phyloP scores from a whole-genome alignment of 2,329 filamentous ascomycete genomes.

The Aspergillus sclerotialis region DNA sequence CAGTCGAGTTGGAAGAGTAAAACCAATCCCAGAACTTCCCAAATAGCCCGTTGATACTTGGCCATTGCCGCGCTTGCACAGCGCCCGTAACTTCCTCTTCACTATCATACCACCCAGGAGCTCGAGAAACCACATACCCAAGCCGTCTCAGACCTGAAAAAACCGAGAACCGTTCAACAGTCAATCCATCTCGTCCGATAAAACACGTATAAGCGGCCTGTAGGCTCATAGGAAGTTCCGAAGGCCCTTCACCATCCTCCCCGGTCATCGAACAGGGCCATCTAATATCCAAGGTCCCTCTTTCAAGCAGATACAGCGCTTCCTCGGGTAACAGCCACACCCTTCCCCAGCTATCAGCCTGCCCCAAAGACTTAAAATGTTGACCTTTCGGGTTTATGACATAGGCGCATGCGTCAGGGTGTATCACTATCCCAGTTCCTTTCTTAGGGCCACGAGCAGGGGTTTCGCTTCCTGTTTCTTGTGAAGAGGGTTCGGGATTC shows the following conservation, averaged over 20 bases:
- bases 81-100: constrained; percentile 8
- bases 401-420: constrained; percentile 45
- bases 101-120: constrained; percentile 46
- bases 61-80: constrained; percentile 8
- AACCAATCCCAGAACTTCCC: constrained; percentile 28
- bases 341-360: constrained; percentile 55
- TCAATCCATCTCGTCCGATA: constrained; percentile 59
- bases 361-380: constrained; percentile 71
- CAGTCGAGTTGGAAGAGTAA: constrained; percentile 21
- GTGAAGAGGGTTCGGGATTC: constrained; percentile 10
- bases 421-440: constrained; percentile 14
- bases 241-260: constrained; percentile 43
- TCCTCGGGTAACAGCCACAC: constrained; percentile 89
- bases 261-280: constrained; percentile 55
- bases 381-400: constrained; percentile 66
- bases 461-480: constrained; percentile 8
- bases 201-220: constrained; percentile 85
- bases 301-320: constrained; percentile 79
- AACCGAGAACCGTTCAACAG: constrained; percentile 77
- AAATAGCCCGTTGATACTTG: constrained; percentile 24
- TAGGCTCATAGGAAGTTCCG: constrained; percentile 76
- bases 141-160: constrained; percentile 76
- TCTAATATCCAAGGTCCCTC: constrained; percentile 79
- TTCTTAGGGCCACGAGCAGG: neutral
- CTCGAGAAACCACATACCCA: constrained; percentile 75